phyloP scores from a whole-genome alignment of 305 asterid genomes.

The Andrographis paniculata region DNA sequence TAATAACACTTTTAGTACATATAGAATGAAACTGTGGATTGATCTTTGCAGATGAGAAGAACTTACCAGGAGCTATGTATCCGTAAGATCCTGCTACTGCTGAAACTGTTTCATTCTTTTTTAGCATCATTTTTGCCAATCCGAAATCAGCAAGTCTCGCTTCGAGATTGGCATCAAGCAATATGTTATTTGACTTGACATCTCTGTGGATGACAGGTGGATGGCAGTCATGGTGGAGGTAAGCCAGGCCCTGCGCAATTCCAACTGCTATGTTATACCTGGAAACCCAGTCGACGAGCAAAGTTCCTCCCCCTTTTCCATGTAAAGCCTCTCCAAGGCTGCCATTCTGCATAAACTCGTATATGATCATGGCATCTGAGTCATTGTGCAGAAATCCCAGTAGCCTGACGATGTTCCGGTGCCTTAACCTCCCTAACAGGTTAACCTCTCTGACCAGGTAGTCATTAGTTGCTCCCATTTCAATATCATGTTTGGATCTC shows the following conservation, averaged over 20 bases:
- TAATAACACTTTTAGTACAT: background rate
- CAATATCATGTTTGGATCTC: conserved; percentile 53
- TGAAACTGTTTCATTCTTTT: conserved; percentile 71
- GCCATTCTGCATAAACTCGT: conserved; percentile 74
- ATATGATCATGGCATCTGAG: conserved; percentile 60
- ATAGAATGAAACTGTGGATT: background rate
- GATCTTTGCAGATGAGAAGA: conserved; percentile 1
- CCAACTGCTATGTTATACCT: conserved; percentile 77
- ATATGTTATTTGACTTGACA: conserved; percentile 72
- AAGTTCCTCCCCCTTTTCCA: conserved; percentile 39
- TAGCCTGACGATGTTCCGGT: conserved; percentile 69
- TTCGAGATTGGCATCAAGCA: conserved; percentile 71
- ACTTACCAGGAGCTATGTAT: conserved; percentile 89
- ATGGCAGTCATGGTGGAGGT: conserved; percentile 80
- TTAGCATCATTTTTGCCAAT: conserved; percentile 63
- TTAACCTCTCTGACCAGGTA: conserved; percentile 82
- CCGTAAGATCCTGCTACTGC: conserved; percentile 95
- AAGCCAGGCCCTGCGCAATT: conserved; percentile 80
- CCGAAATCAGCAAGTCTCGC: conserved; percentile 88
- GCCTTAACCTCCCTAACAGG: conserved; percentile 62
- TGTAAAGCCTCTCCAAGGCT: conserved; percentile 84
- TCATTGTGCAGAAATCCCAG: conserved; percentile 81
- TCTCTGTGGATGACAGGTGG: conserved; percentile 84
- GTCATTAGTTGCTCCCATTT: conserved; percentile 44
- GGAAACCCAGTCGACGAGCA: conserved; percentile 84